phyloP scores from a whole-genome alignment of 306 rosid species.

The Carpinus fangiana region DNA sequence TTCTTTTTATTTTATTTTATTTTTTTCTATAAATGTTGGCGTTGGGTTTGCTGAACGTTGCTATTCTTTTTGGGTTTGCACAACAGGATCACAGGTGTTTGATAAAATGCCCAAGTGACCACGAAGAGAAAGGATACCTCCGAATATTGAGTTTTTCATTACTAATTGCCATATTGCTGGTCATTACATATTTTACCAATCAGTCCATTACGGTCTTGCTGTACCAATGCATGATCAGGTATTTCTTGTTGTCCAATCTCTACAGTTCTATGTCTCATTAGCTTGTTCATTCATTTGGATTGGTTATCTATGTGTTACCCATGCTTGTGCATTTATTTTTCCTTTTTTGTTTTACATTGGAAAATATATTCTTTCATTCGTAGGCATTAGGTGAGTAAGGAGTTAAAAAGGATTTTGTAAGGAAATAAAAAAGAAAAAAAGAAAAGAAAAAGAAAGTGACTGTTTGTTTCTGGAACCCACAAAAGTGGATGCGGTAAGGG shows the following conservation, averaged over 20 bases:
- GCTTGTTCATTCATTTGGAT: slow-evolving; percentile 28
- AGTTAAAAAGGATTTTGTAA: neutral
- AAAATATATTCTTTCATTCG: neutral
- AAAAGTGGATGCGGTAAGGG: neutral
- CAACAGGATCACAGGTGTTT: too few species aligned
- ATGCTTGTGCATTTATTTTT: slow-evolving; percentile 17
- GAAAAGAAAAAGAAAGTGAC: too few species aligned
- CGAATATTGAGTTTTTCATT: too few species aligned
- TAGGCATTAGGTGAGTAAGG: neutral
- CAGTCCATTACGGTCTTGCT: slow-evolving; percentile 43
- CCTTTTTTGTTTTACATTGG: neutral
- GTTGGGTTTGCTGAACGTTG: too few species aligned
- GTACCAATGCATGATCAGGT: slow-evolving; percentile 79
- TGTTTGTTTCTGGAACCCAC: neutral
- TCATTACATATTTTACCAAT: too few species aligned
- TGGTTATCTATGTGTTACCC: slow-evolving; percentile 5
- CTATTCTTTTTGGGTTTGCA: too few species aligned
- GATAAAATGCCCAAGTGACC: too few species aligned
- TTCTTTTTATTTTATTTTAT: too few species aligned
- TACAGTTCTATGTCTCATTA: neutral
- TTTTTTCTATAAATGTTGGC: too few species aligned
- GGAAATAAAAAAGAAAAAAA: neutral
- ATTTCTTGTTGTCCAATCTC: neutral
- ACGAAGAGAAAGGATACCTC: too few species aligned
- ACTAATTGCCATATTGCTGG: too few species aligned